Evolutionary conservation across 768 basidiomycete genomes (phyloP).

Genomic region (Rhodotorula diobovata): DNA sequence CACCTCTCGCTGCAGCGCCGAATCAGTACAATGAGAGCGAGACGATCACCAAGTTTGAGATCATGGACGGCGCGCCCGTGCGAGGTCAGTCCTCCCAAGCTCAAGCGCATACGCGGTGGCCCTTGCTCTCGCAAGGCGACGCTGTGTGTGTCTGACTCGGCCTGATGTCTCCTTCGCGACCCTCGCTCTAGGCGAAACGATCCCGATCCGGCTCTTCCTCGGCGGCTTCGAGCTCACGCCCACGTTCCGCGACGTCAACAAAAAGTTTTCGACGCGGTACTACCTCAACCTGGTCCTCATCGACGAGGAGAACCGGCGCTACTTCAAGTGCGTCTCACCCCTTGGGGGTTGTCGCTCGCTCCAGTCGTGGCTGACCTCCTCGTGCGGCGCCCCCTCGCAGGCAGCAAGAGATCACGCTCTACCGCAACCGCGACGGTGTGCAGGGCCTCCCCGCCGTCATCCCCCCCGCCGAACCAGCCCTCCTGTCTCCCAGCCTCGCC

Average conservation of each 20-base stretch:
- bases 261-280: slow-evolving; percentile 95
- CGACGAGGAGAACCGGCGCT: slow-evolving; percentile 94
- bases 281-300: slow-evolving; percentile 96
- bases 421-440: slow-evolving; percentile 10
- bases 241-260: slow-evolving; percentile 98
- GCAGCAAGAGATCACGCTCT: slow-evolving; percentile 40
- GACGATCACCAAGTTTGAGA: slow-evolving; percentile 98
- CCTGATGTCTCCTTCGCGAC: too few species aligned
- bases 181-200: slow-evolving; percentile 76
- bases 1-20: slow-evolving; percentile 55
- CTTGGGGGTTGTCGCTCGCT: background rate
- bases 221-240: slow-evolving; percentile 98
- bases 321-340: slow-evolving; percentile 63
- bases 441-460: background rate
- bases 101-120: too few species aligned
- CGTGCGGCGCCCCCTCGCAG: background rate
- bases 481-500: background rate
- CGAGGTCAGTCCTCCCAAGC: slow-evolving; percentile 65
- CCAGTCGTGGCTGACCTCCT: background rate
- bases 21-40: slow-evolving; percentile 99
- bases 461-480: background rate
- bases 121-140: too few species aligned
- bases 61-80: slow-evolving; percentile 98
- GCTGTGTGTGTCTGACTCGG: too few species aligned
- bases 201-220: slow-evolving; percentile 93